These are phyloP conservation scores for Penicillium mononematosum DNA, from an alignment of 495 filamentous ascomycete species.

Conservation along the genomic window DNA sequence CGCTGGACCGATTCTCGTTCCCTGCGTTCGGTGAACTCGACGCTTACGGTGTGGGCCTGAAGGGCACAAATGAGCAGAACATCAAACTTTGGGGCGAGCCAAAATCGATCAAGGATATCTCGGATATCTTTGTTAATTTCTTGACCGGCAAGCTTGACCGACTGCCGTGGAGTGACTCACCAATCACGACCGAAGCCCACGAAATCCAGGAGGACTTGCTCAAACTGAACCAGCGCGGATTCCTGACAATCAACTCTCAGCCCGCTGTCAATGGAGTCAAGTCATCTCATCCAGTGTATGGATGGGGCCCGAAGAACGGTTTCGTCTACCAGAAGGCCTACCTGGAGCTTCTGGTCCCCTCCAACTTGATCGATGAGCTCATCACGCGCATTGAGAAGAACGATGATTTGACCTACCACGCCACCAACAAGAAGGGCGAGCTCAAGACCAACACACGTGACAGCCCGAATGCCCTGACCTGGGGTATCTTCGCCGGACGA, in stretches of 20 bases:
- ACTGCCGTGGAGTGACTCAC: conserved; percentile 91
- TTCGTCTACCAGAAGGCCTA: conserved; percentile 99
- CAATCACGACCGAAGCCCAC: conserved; percentile 78
- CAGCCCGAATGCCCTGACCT: conserved; percentile 94
- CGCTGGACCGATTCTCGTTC: conserved; percentile 98
- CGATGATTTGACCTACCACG: conserved; percentile 86
- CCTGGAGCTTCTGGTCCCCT: conserved; percentile 82
- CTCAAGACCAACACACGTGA: conserved; percentile 80
- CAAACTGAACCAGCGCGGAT: conserved; percentile 76
- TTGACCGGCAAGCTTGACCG: conserved; percentile 74
- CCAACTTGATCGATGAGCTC: conserved; percentile 74
- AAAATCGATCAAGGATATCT: conserved; percentile 72
- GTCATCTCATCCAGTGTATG: conserved; percentile 80
- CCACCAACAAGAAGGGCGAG: conserved; percentile 76
- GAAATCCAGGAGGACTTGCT: conserved; percentile 73
- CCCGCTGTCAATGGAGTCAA: conserved; percentile 92
- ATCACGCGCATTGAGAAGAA: conserved; percentile 75
- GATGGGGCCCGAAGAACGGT: conserved; percentile 92
- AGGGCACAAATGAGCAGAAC: conserved; percentile 96
- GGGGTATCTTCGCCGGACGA: conserved; percentile 98
- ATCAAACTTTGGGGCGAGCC: conserved; percentile 94
- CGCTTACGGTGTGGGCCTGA: conserved; percentile 90
- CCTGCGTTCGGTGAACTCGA: conserved; percentile 97
- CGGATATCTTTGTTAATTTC: conserved; percentile 79
- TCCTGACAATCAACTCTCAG: conserved; percentile 97